Percentiles rank a stretch among this genome's conserved stretches.
Evolutionary conservation across 2,329 filamentous ascomycete species (phyloP).

Genomic region (Hymenoscyphus salicellus): DNA sequence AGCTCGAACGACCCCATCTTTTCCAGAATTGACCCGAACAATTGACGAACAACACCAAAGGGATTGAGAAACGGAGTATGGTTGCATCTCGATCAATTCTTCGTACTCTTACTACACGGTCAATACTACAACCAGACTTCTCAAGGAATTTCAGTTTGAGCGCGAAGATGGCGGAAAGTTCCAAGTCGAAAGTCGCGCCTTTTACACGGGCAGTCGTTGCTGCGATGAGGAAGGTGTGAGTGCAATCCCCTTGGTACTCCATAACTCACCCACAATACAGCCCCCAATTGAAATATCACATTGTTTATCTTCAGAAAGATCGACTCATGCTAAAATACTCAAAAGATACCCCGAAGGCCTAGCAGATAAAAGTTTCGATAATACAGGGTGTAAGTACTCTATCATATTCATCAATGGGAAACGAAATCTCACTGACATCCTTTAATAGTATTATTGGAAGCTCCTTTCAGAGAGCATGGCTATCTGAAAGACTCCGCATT

Average conservation of each 20-base stretch:
- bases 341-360: constrained; percentile 81
- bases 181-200: constrained; percentile 2
- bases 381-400: constrained; percentile 66
- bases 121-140: not conserved
- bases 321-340: not conserved
- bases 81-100: not conserved
- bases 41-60: not conserved
- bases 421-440: constrained; percentile 1
- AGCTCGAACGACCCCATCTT: too few species aligned
- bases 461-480: constrained; percentile 58
- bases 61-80: not conserved
- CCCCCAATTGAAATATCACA: not conserved
- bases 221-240: constrained; percentile 59
- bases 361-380: constrained; percentile 90
- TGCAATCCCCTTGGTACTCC: constrained; percentile 17
- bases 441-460: constrained; percentile 62
- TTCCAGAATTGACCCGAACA: not conserved
- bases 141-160: not conserved
- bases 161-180: not conserved
- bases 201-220: constrained; percentile 6
- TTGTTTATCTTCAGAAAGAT: not conserved
- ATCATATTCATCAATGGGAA: not conserved
- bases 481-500: constrained; percentile 61
- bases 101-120: not conserved
- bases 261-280: too few species aligned